These are phyloP conservation scores for Grosmannia huntii DNA, from an alignment of 2,329 filamentous ascomycete species.

Conservation along the genomic window DNA sequence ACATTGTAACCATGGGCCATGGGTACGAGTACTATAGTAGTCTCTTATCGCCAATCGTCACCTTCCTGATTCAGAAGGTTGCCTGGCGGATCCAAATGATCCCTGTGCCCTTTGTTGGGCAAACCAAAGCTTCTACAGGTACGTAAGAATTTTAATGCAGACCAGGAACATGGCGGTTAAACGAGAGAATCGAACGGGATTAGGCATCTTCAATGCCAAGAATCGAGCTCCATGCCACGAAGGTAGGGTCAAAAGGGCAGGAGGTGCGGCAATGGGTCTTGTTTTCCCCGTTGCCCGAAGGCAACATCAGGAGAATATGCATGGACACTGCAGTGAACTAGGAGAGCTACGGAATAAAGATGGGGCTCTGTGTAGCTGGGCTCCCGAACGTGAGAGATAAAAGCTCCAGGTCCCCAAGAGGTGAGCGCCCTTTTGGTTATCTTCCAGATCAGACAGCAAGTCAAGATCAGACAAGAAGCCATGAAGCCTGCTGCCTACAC, in stretches of 20 bases:
- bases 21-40: too few species aligned
- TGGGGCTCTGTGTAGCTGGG: not conserved
- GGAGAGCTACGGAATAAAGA: too few species aligned
- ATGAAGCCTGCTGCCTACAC: not conserved
- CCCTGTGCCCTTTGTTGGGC: not conserved
- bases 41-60: not conserved
- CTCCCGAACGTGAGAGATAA: not conserved
- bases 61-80: not conserved
- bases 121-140: not conserved
- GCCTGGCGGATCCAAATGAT: not conserved
- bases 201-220: not conserved
- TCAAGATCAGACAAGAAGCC: not conserved
- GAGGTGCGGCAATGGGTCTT: not conserved
- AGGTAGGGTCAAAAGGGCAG: not conserved
- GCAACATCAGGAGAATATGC: not conserved
- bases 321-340: too few species aligned
- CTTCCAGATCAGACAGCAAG: not conserved
- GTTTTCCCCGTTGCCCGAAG: not conserved
- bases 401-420: not conserved
- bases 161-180: not conserved
- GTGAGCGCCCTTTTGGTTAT: not conserved
- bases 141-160: not conserved
- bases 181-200: not conserved
- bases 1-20: not conserved
- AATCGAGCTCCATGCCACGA: not conserved